Conservation (phyloP, 179 eudicot species). For the Patellifolia procumbens region DNA sequence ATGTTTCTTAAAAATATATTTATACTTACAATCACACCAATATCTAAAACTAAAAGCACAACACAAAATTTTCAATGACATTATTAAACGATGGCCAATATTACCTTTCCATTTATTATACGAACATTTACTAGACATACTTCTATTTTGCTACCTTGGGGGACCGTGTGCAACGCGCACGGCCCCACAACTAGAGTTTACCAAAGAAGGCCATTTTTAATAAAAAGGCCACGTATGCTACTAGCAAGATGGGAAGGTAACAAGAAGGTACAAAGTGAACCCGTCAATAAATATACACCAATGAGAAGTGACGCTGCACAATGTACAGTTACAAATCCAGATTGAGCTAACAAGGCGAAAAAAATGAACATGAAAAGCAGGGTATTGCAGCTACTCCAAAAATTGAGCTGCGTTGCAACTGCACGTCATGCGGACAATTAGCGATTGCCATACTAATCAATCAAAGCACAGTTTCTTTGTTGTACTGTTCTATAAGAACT, state of each 20-base stretch:
- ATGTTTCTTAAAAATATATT: too few species aligned
- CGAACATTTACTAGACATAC: too few species aligned
- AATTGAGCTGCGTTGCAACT: constrained; percentile 38
- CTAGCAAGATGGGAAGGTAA: background rate
- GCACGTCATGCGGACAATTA: background rate
- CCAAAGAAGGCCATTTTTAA: too few species aligned
- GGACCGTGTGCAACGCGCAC: too few species aligned
- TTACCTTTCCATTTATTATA: too few species aligned
- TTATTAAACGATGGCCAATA: too few species aligned
- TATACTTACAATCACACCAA: too few species aligned
- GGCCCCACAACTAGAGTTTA: too few species aligned
- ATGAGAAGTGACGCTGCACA: background rate
- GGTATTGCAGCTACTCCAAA: constrained; percentile 35
- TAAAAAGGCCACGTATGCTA: background rate
- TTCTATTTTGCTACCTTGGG: too few species aligned
- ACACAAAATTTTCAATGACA: too few species aligned
- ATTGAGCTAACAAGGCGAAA: background rate
- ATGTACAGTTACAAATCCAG: constrained; percentile 6
- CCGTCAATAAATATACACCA: background rate
- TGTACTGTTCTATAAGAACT: background rate
- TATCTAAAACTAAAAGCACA: too few species aligned
- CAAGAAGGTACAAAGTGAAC: background rate
- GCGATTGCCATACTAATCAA: constrained; percentile 1
- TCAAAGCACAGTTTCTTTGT: background rate
- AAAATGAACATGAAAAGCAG: background rate